Conservation (phyloP, 2,329 filamentous ascomycete genomes). For the Ceratocystis albifundus region DNA sequence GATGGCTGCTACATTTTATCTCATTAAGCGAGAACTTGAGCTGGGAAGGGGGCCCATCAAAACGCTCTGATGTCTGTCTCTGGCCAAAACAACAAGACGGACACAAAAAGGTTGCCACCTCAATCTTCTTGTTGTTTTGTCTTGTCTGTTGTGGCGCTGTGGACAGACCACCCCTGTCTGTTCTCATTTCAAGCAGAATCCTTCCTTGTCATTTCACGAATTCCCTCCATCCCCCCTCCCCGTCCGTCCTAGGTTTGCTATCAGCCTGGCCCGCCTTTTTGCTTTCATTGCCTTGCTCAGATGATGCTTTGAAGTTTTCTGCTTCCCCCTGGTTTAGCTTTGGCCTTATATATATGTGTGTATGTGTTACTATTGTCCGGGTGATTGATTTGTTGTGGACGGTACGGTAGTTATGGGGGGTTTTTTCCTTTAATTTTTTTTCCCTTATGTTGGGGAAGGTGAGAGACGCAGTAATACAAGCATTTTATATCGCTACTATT, state of each 20-base stretch:
- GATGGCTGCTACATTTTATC: background rate
- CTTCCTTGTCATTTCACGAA: constrained; percentile 3
- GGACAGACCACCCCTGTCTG: background rate
- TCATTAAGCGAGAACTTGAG: constrained; percentile 2
- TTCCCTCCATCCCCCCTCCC: background rate
- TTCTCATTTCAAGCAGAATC: background rate
- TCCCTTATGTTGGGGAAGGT: background rate
- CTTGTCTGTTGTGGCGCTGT: background rate
- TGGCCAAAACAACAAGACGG: background rate
- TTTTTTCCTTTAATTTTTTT: background rate
- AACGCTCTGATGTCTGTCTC: constrained; percentile 3
- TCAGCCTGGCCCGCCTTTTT: too few species aligned
- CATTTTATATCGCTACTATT: too few species aligned
- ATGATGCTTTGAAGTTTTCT: too few species aligned
- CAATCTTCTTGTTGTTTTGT: constrained; percentile 2
- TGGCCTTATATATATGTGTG: background rate
- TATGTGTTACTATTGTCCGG: background rate
- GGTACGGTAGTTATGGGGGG: background rate
- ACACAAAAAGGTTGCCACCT: background rate
- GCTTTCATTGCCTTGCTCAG: too few species aligned
- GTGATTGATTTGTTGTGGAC: background rate
- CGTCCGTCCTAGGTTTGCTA: too few species aligned
- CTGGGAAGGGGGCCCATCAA: background rate
- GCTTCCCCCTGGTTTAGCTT: background rate
- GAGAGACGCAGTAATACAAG: too few species aligned